Evolutionary conservation across 2,329 filamentous ascomycete genomes (phyloP), one percentile per base, ranked within the genome.

Genomic region (Cryphonectria carpinicola): DNA sequence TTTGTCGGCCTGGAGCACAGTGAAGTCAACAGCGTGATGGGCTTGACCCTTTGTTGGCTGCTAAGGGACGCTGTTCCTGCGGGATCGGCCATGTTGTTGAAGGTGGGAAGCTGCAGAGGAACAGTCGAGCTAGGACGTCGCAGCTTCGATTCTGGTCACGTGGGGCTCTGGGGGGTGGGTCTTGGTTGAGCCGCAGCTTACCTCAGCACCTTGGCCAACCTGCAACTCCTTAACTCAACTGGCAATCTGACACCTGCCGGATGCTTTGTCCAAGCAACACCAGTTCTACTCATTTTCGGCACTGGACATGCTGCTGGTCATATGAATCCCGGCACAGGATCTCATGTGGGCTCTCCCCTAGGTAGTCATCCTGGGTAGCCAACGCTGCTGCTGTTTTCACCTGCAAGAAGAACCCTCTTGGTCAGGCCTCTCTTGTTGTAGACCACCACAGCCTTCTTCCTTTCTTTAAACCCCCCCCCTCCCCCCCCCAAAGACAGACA

Each of bases 21-120:
- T 54, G n/a, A 25, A 37, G 19, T 11, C 32, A 52, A n/a, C 17
- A n/a, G 65, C 43, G 60, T 54, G 43, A 67, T 68, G 60, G 54
- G 65, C 68, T 52, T 56, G 68, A 52, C 63, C 43, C 65, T 52
- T 54, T 19, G 61, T n/a, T 56, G 32, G 70, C 60, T 41, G 61
- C 52, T 65, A 41, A 49, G 37, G 17, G 52, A 56, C 37, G 65
- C 52, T 17, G 65, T 8, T 43, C 52, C 46, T 41, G 52, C 25
- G 46, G 37, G 52, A 43, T 58, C 4, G 49, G 65, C 32, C 65
- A 25, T 43, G 65, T 58, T 39, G 65, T 67, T 67, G 65, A 67
- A 67, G 65, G 54, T 67, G 65, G 65, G 65, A 67, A 67, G 60
- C 65, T 46, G 52, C 25, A 58, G 65, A 67, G 35, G 52, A 67